Conservation (phyloP, 495 filamentous ascomycete species). For the Aspergillus asperescens region DNA sequence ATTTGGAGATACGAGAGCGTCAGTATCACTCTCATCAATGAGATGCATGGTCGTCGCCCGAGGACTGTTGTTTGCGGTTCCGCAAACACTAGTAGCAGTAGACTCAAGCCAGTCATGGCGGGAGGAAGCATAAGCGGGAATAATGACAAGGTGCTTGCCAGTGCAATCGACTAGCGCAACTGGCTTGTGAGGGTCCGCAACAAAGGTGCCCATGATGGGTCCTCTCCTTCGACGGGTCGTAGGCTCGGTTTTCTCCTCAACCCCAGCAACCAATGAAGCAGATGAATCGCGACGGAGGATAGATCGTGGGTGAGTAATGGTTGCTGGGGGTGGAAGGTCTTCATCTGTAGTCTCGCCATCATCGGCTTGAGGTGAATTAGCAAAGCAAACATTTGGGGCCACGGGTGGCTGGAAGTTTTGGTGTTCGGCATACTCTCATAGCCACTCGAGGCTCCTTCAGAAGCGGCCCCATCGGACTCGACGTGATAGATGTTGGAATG, state of each 20-base stretch:
- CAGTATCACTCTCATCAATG: conserved; percentile 49
- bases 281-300: conserved; percentile 51
- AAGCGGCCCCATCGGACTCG: conserved; percentile 49
- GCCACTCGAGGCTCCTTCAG: conserved; percentile 59
- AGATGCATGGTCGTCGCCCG: conserved; percentile 44
- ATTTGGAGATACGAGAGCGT: conserved; percentile 44
- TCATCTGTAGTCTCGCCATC: conserved; percentile 81
- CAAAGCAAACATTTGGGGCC: conserved; percentile 20
- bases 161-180: conserved; percentile 66
- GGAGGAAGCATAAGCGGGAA: conserved; percentile 46
- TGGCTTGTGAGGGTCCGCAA: conserved; percentile 58
- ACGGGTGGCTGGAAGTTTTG: conserved; percentile 8
- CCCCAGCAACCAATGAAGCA: conserved; percentile 39
- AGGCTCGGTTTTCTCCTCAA: conserved; percentile 49
- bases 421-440: conserved; percentile 62
- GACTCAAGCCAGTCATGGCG: conserved; percentile 48
- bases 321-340: conserved; percentile 57
- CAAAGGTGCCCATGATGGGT: conserved; percentile 51
- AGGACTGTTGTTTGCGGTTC: conserved; percentile 51
- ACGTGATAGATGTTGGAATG: conserved; percentile 48
- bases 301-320: conserved; percentile 50
- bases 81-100: conserved; percentile 44
- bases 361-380: conserved; percentile 64
- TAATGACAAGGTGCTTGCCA: conserved; percentile 68
- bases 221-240: conserved; percentile 49